A percentile compares a stretch with the other conserved stretches of the same genome.
These are phyloP conservation scores for Colletotrichum caudatum DNA, from an alignment of 2,329 filamentous ascomycete genomes.

Conservation along the genomic window DNA sequence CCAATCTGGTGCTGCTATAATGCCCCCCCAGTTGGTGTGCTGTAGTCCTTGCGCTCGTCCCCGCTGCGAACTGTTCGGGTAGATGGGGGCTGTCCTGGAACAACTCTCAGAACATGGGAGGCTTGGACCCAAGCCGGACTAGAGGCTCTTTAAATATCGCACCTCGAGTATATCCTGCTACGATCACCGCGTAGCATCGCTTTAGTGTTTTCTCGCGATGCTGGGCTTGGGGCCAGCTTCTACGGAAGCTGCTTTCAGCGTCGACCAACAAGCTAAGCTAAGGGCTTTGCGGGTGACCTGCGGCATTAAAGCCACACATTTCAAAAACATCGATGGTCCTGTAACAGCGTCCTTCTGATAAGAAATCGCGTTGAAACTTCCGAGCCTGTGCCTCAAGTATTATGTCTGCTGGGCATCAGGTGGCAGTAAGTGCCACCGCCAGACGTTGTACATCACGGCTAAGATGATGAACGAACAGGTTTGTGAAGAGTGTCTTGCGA, in stretches of 20 bases:
- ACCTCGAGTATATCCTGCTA: neutral
- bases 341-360: constrained; percentile 15
- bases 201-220: neutral
- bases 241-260: neutral
- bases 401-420: neutral
- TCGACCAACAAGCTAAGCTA: neutral
- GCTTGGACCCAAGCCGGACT: constrained; percentile 2
- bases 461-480: neutral
- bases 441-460: constrained; percentile 10
- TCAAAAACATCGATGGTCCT: constrained; percentile 13
- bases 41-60: neutral
- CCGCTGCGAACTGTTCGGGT: constrained; percentile 20
- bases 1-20: constrained; percentile 24
- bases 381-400: neutral
- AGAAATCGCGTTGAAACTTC: neutral
- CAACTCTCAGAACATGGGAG: neutral
- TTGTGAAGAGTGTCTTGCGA: neutral
- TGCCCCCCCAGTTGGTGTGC: neutral
- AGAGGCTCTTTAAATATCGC: neutral
- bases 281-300: constrained; percentile 5
- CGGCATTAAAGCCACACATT: neutral
- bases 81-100: constrained; percentile 3
- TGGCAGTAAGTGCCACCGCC: neutral
- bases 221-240: neutral
- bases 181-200: neutral